Evolutionary conservation across 352 stramenopile species (phyloP).

Genomic region (Globisporangium mamillatum): DNA sequence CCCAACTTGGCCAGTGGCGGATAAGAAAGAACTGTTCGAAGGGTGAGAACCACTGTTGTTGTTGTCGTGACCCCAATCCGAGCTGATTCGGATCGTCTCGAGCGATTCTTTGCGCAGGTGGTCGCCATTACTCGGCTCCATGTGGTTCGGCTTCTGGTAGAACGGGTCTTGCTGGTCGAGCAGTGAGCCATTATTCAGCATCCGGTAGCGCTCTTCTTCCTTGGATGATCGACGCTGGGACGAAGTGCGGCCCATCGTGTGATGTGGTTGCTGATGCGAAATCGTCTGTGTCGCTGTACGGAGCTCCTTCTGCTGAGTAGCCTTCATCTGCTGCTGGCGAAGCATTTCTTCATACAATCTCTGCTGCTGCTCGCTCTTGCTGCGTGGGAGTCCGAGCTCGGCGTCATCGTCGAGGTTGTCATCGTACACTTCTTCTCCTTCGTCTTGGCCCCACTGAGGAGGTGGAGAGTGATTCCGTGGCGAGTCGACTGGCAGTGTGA

Average conservation of each 20-base stretch:
- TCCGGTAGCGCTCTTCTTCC: slow-evolving; percentile 13
- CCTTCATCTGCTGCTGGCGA: slow-evolving; percentile 25
- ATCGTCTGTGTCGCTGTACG: slow-evolving; percentile 16
- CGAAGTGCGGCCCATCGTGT: not conserved
- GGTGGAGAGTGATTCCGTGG: not conserved
- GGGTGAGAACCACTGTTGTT: slow-evolving; percentile 5
- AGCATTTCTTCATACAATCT: slow-evolving; percentile 21
- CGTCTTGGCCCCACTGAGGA: not conserved
- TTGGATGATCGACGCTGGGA: slow-evolving; percentile 7
- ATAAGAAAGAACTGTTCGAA: slow-evolving; percentile 1
- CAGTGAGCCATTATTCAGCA: slow-evolving; percentile 4
- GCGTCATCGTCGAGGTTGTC: slow-evolving; percentile 26
- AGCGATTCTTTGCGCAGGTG: slow-evolving; percentile 22
- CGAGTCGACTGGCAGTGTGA: slow-evolving; percentile 23
- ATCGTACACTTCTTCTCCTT: slow-evolving; percentile 2
- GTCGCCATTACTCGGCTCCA: not conserved
- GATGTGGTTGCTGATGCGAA: slow-evolving; percentile 10
- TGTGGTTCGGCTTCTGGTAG: not conserved
- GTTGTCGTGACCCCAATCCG: slow-evolving; percentile 35
- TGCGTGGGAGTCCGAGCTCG: slow-evolving; percentile 30
- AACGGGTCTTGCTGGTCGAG: slow-evolving; percentile 11
- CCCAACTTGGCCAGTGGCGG: not conserved
- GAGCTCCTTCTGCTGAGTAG: slow-evolving; percentile 21
- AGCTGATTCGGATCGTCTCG: slow-evolving; percentile 42
- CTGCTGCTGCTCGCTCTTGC: slow-evolving; percentile 30